Base-by-base conservation (phyloP, 1,284 basidiomycete genomes). In the Uromyces viciae-fabae region DNA sequence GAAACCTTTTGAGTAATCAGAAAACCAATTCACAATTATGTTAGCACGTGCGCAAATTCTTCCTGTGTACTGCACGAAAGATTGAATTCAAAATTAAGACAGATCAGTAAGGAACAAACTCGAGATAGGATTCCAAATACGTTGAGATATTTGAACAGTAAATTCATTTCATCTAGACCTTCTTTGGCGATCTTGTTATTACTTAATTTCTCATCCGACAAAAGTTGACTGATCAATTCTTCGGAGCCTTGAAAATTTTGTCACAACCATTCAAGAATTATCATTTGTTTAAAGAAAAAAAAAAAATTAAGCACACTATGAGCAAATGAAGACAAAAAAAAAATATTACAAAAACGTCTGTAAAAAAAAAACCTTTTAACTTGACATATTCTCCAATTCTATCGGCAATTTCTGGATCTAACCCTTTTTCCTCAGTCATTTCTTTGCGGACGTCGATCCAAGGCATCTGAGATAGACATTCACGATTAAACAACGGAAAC, bases 301-400 rank as follows among this genome's bases (percentile, higher is more conserved):
- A 40, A 40, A 15, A 43, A 33, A 22, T 33, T 17, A 75, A 43
- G 38, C 36, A 8, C 49, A 22, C 40, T 38, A 43, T 62, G 28
- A 3, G 14, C 22, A 2, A 33, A 0, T 33, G 31, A 22, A 19
- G 7, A 28, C 4, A 36, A 22, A 31, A 31, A 4, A 3, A 4
- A 62, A 36, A 49, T 31, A 31, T 38, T n/a, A 15, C 31, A 3
- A 40, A n/a, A 1, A 33, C 15, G 31, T 19, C 14, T 33, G 42
- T 68, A 82, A 31, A 7, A 11, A 28, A 78, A 87, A 81, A 82
- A 92, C 94, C 95, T 88, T 96, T 96, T 84, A 92, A 90, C 85
- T 94, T 94, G 82, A 99, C 97, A 85, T 98, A 99, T 86, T 96
- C 92, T 28, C 97, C 95, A 84, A 99, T 99, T 85, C 90, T 92